Conservation (phyloP, 2,329 filamentous ascomycete species). For the Polytolypa hystricis region DNA sequence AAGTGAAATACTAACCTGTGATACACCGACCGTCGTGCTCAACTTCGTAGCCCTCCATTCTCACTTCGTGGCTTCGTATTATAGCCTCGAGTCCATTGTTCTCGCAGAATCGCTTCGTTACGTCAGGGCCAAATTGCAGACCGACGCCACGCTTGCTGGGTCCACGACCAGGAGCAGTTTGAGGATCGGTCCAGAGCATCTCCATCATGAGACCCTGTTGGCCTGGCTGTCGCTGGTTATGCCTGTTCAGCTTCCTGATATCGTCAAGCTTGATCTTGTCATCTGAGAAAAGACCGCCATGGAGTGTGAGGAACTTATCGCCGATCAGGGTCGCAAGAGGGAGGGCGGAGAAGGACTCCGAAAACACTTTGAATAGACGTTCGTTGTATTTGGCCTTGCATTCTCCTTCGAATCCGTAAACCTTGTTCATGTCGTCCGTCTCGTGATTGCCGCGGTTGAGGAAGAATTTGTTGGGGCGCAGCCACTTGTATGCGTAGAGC, state of each 20-base stretch:
- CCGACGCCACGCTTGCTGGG: conserved; percentile 96
- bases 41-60: conserved; percentile 98
- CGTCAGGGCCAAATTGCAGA: conserved; percentile 90
- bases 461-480: conserved; percentile 79
- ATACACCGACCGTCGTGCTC: conserved; percentile 95
- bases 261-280: conserved; percentile 87
- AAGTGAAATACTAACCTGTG: conserved; percentile 50
- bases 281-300: conserved; percentile 89
- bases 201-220: conserved; percentile 98
- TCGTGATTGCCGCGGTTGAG: conserved; percentile 97
- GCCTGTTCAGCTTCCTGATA: conserved; percentile 82
- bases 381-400: conserved; percentile 98
- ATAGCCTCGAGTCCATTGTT: conserved; percentile 89
- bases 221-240: conserved; percentile 83
- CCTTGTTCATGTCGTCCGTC: conserved; percentile 98
- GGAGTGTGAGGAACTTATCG: conserved; percentile 79
- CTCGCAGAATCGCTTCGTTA: conserved; percentile 94
- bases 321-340: conserved; percentile 87
- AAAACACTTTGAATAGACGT: conserved; percentile 92
- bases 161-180: conserved; percentile 70
- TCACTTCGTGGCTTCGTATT: conserved; percentile 93
- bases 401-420: conserved; percentile 96
- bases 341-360: conserved; percentile 90
- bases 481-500: conserved; percentile 93
- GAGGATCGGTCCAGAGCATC: conserved; percentile 98